phyloP scores from a whole-genome alignment of 1,139 yeast species.

The Candida freyschussii region DNA sequence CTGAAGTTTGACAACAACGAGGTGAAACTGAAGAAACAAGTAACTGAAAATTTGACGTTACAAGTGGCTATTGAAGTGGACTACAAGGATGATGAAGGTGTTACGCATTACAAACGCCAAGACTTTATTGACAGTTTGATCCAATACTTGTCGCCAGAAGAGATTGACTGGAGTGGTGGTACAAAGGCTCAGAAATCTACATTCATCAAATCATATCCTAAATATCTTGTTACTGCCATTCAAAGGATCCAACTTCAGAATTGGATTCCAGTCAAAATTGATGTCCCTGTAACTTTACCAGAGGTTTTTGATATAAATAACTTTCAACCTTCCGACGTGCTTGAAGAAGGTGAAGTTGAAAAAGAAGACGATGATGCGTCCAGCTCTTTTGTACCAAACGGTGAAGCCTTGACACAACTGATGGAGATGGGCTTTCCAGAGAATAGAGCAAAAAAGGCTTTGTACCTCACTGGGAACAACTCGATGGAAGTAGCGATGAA shows the following conservation, averaged over 20 bases:
- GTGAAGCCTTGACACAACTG: conserved; percentile 49
- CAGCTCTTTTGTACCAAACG: conserved; percentile 50
- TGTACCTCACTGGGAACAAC: conserved; percentile 67
- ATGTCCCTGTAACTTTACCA: conserved; percentile 64
- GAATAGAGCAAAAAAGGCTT: conserved; percentile 59
- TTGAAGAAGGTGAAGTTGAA: conserved; percentile 41
- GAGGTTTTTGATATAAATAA: conserved; percentile 37
- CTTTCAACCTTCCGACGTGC: conserved; percentile 29
- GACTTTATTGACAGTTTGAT: conserved; percentile 48
- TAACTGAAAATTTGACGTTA: conserved; percentile 66
- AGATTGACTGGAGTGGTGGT: conserved; percentile 60
- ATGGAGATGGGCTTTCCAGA: conserved; percentile 85
- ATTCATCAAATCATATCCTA: conserved; percentile 65
- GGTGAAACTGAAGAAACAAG: conserved; percentile 52
- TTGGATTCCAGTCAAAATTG: conserved; percentile 86
- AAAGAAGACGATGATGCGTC: conserved; percentile 34
- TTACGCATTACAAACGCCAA: conserved; percentile 44
- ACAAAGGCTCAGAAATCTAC: conserved; percentile 39
- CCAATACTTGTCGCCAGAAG: conserved; percentile 45
- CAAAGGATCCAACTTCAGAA: conserved; percentile 78
- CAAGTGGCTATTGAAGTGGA: conserved; percentile 46
- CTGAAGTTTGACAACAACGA: conserved; percentile 51
- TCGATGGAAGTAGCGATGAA: conserved; percentile 78
- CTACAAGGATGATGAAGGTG: conserved; percentile 40
- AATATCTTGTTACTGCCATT: conserved; percentile 64